These are phyloP conservation scores for Uronychia setigera DNA, from an alignment of 73 alveolate genomes.

Conservation along the genomic window DNA sequence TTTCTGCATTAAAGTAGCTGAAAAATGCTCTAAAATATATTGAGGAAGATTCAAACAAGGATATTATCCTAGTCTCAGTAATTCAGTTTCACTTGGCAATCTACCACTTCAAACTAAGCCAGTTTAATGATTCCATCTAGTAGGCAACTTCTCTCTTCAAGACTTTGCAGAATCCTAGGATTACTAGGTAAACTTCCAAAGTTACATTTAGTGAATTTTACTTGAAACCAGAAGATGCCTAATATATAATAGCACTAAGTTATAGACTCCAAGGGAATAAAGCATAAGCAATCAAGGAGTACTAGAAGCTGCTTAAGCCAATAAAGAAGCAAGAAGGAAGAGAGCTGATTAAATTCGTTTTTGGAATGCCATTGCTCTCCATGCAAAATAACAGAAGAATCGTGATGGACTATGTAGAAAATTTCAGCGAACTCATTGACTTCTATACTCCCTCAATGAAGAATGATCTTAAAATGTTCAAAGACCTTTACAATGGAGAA, in stretches of 20 bases:
- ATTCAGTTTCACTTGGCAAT: neutral
- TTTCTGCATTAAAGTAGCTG: neutral
- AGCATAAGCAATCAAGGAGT: neutral
- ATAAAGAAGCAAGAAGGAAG: neutral
- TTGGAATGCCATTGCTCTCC: neutral
- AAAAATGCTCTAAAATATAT: neutral
- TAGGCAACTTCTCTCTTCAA: neutral
- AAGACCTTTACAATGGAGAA: neutral
- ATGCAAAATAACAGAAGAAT: neutral
- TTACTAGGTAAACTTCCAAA: neutral
- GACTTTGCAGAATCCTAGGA: neutral
- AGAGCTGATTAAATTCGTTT: neutral
- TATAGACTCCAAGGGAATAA: neutral
- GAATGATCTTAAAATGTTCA: neutral
- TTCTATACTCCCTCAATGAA: neutral
- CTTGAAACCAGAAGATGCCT: neutral
- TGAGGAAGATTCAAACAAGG: neutral
- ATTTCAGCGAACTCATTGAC: neutral
- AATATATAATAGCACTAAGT: neutral
- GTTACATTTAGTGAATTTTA: neutral
- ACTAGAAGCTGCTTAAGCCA: neutral
- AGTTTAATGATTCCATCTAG: neutral
- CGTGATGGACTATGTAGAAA: neutral
- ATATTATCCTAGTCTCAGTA: neutral
- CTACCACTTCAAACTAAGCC: neutral